Base-by-base conservation (phyloP, 208 protist genomes). In the Naegleria gruberi region DNA sequence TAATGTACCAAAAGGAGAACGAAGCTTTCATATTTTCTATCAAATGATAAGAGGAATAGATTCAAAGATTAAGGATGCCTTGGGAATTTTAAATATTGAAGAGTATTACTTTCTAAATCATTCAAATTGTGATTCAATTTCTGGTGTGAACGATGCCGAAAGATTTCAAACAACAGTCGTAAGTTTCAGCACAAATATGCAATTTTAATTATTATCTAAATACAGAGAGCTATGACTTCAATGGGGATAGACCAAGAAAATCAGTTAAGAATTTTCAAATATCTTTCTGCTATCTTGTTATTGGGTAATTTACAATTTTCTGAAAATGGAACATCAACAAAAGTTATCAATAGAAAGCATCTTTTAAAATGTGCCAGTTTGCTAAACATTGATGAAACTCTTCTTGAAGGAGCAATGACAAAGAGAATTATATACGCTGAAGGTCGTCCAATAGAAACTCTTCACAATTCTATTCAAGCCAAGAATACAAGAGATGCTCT, bases 171-270 rank as follows among this genome's bases (percentile, higher is more conserved):
- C 15, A 15, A 55, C 46, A 19, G 46, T 55, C 8, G 46, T 55
- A 55, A 55, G 46, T 55, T 19, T 15, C 15, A 15, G 46, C 5
- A 55, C 15, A 15, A 55, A 55, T 15, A 55, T 55, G 46, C 15
- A 5, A 55, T 55, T 19, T 19, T 5, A 55, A 19, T 55, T 19
- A 55, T 19, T 55, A 5, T 55, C 15, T 5, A 5, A 19, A 19
- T 5, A 19, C 5, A 55, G 46, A 55, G 46, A 55, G 96, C 96
- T 0, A 93, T 98, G 74, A 90, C 45, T 82, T 85, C 90, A 51
- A 93, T 98, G 74, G 95, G 95, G 19, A 93, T 98, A 85, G 92
- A 91, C 23, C 91, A 94, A 45, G 26, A 82, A 5, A 55, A 5
- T 19, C 91, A 96, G 89, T 91, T 92, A n/a, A 55, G 46, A 55